These are phyloP conservation scores for Elymus sibiricus DNA, from an alignment of 176 grass and related monocot species.

Conservation along the genomic window DNA sequence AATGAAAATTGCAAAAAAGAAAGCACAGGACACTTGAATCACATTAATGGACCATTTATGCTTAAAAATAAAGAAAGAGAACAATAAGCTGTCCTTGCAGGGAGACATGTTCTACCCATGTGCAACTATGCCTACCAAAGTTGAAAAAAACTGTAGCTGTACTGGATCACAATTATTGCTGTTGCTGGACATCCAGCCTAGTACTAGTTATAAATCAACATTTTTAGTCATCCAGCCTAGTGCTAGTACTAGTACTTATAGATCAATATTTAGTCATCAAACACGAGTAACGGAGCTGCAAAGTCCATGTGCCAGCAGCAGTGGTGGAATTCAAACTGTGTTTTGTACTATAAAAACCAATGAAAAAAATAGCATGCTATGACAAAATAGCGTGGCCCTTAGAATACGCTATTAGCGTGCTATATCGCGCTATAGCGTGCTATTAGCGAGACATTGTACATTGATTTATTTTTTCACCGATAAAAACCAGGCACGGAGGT, in stretches of 20 bases:
- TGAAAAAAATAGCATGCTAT: too few species aligned
- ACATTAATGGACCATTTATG: constrained; percentile 10
- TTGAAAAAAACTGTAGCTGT: constrained; percentile 30
- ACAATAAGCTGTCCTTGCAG: constrained; percentile 33
- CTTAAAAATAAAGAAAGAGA: not conserved
- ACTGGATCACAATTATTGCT: constrained; percentile 43
- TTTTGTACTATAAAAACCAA: not conserved
- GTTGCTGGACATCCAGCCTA: constrained; percentile 28
- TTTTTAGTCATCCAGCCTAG: constrained; percentile 4
- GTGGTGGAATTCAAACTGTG: not conserved
- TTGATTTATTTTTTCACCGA: too few species aligned
- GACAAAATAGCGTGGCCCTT: too few species aligned
- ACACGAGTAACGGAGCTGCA: not conserved
- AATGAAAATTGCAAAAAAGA: not conserved
- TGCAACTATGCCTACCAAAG: constrained; percentile 18
- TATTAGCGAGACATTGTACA: too few species aligned
- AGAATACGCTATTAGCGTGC: too few species aligned
- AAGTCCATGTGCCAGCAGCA: constrained; percentile 17
- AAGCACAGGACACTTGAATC: not conserved
- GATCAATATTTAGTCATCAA: not conserved
- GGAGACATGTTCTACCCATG: constrained; percentile 34
- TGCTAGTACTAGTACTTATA: constrained; percentile 12
- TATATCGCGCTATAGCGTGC: too few species aligned
- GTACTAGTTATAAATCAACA: constrained; percentile 18
- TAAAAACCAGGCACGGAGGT: not conserved